Base-by-base conservation (phyloP, 2,329 filamentous ascomycete genomes). In the Xylariomycetidae sp. region DNA sequence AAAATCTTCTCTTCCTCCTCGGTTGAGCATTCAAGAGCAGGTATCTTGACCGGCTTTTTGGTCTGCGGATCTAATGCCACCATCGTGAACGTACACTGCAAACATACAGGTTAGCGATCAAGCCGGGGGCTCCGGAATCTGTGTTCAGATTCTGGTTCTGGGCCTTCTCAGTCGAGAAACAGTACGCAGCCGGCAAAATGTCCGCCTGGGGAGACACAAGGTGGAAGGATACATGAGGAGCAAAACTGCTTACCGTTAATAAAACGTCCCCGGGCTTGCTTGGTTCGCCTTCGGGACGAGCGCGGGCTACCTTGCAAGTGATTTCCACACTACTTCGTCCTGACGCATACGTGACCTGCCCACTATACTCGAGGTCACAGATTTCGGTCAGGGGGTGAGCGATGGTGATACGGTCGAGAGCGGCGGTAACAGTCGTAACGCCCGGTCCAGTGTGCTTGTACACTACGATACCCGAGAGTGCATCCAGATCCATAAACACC, bases 401-500 rank as follows among this genome's bases (percentile, higher is more conserved):
- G 45, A 88, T 67, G 6, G 62, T 68, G 50, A 72, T 70, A 9
- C 69, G 59, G 38, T 72, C 68, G 12, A 72, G 46, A 1, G 68
- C 69, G 0, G 69, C 69, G 2, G 69, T 72, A 13, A 72, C 69
- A 2, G 62, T 67, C 0, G 66, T 70, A 11, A 69, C 50, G 69
- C 70, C 34, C 63, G 80, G 31, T 59, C 85, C 50, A 65, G 73
- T 59, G 67, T 80, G 64, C 42, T 82, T 85, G 58, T 88, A 82
- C 13, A 85, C 83, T 36, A 89, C 75, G 29, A 88, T 76, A 8
- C 85, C 85, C 1, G 83, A 83, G 6, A 89, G 61, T 0, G 85
- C 85, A 58, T 89, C 85, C 2, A 89, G 70, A 42, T 89, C 85
- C 82, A 88, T 88, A 41, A 89, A 77, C 12, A 89, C 64, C 0